These are phyloP conservation scores for Juncus effusus DNA, from an alignment of 176 grass and related monocot species.

Conservation along the genomic window DNA sequence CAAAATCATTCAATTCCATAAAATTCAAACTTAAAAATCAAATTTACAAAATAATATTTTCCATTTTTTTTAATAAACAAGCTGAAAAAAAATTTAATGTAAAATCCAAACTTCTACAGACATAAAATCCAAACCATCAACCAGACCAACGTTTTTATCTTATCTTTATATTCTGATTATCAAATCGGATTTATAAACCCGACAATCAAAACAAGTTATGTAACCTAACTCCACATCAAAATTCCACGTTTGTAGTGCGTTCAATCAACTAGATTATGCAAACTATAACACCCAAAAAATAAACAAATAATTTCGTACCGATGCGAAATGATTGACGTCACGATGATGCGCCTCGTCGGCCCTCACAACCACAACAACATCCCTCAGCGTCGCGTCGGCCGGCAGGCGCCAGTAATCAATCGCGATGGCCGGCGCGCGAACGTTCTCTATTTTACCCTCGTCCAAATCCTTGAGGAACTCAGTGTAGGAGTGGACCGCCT, in stretches of 20 bases:
- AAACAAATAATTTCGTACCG: slow-evolving; percentile 33
- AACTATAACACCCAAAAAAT: background rate
- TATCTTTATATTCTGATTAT: too few relatives aligned
- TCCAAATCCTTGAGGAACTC: slow-evolving; percentile 71
- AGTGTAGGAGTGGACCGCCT: slow-evolving; percentile 79
- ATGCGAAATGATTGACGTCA: slow-evolving; percentile 80
- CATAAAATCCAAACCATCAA: too few relatives aligned
- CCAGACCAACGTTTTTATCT: too few relatives aligned
- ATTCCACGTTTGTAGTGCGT: background rate
- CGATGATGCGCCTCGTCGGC: slow-evolving; percentile 83
- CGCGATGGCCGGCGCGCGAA: slow-evolving; percentile 64
- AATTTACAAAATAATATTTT: background rate
- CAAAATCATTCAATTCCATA: slow-evolving; percentile 11
- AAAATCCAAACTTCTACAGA: background rate
- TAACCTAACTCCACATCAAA: too few relatives aligned
- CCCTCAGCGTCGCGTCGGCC: slow-evolving; percentile 45
- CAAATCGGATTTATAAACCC: too few relatives aligned
- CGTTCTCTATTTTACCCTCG: slow-evolving; percentile 60
- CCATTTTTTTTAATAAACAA: background rate
- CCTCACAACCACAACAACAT: slow-evolving; percentile 57
- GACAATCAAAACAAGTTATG: too few relatives aligned
- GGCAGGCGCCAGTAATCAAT: slow-evolving; percentile 86
- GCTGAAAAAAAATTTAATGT: background rate
- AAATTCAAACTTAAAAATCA: slow-evolving; percentile 10
- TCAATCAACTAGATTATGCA: background rate